phyloP scores from a whole-genome alignment of 208 protist genomes.

The Acanthamoeba lenticulata region DNA sequence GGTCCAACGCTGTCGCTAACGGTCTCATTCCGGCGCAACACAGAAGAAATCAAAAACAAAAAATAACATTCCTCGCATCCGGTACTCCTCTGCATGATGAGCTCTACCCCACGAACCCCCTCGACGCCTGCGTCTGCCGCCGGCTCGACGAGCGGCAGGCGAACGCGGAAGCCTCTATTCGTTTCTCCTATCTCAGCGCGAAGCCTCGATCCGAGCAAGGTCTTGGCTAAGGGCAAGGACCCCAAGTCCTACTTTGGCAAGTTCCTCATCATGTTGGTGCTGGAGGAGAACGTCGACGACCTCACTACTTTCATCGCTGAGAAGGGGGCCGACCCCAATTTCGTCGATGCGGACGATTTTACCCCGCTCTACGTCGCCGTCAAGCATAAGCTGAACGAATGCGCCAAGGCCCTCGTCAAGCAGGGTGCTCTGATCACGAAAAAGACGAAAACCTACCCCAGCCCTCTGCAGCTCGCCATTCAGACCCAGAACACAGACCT shows the following conservation, averaged over 20 bases:
- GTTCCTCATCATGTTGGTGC: conserved; percentile 54
- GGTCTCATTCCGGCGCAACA: no score
- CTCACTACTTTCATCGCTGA: not conserved
- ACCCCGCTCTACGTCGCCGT: conserved; percentile 52
- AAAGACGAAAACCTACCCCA: conserved; percentile 46
- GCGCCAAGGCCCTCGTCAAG: conserved; percentile 7
- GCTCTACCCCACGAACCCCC: not conserved
- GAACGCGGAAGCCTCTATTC: not conserved
- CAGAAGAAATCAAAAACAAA: not conserved
- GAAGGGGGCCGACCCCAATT: conserved; percentile 54
- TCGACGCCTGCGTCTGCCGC: not conserved
- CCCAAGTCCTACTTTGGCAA: conserved; percentile 37
- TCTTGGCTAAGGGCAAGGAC: conserved; percentile 42
- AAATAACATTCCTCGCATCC: no score
- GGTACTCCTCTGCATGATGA: conserved; percentile 17
- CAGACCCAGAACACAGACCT: conserved; percentile 14
- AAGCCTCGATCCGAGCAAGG: conserved; percentile 2
- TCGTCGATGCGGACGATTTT: conserved; percentile 48
- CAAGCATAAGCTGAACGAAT: conserved; percentile 46
- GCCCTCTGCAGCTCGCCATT: conserved; percentile 29
- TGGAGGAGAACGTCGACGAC: conserved; percentile 50
- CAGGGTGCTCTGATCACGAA: conserved; percentile 42
- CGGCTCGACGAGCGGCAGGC: not conserved
- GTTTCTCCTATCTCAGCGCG: not conserved
- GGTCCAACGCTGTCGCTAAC: not conserved